Conservation (phyloP, 371 early-diverging fungal genomes). For the Parasitella parasitica region DNA sequence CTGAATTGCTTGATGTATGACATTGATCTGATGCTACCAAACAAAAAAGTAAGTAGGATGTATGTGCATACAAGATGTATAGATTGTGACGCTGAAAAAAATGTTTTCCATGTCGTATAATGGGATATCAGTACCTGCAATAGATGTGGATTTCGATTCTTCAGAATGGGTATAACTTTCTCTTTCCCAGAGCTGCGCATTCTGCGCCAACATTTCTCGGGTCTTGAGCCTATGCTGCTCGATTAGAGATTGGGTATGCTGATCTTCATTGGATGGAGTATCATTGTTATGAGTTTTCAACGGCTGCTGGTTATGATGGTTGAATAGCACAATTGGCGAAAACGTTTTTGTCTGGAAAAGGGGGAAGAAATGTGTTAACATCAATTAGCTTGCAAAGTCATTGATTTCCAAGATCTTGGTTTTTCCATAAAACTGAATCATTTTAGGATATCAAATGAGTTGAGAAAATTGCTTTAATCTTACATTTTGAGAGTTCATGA, state of each 20-base stretch:
- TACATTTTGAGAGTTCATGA: neutral
- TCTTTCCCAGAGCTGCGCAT: slow-evolving; percentile 40
- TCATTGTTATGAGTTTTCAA: neutral
- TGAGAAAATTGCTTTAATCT: neutral
- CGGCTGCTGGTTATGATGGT: neutral
- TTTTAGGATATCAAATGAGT: neutral
- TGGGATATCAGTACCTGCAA: slow-evolving; percentile 7
- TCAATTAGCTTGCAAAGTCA: neutral
- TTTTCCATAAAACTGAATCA: neutral
- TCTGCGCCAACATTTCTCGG: slow-evolving; percentile 32
- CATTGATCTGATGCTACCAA: neutral
- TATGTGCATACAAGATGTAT: neutral
- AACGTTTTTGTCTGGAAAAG: neutral
- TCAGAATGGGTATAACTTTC: neutral
- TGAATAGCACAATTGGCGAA: slow-evolving; percentile 3
- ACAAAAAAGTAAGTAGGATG: neutral
- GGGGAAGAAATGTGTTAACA: neutral
- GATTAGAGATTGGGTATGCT: neutral
- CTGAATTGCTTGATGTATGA: neutral
- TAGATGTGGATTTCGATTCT: neutral
- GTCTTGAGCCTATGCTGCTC: slow-evolving; percentile 34
- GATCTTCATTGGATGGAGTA: neutral
- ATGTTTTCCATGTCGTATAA: neutral
- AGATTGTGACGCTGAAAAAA: neutral
- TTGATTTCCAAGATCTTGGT: neutral